phyloP scores from a whole-genome alignment of 768 basidiomycete species.

The Mycena rebaudengoi region DNA sequence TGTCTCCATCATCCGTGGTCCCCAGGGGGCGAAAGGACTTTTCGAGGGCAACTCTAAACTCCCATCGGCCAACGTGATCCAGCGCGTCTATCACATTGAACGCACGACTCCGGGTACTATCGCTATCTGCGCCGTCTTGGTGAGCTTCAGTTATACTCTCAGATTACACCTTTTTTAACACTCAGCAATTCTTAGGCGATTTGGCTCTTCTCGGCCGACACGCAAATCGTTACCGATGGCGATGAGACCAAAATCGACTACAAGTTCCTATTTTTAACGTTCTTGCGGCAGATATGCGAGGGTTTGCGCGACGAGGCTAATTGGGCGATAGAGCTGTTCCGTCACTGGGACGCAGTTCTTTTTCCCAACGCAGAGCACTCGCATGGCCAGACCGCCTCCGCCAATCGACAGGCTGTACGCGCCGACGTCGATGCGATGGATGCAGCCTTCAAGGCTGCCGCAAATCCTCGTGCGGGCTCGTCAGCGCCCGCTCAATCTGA shows the following conservation, averaged over 20 bases:
- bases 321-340: background rate
- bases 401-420: background rate
- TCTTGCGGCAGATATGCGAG: background rate
- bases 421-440: background rate
- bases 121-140: background rate
- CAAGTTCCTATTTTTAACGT: background rate
- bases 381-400: background rate
- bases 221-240: background rate
- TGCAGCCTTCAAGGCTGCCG: background rate
- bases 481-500: background rate
- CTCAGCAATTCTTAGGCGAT: too few species aligned
- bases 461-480: background rate
- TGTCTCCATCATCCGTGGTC: background rate
- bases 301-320: background rate
- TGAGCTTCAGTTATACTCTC: too few species aligned
- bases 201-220: background rate
- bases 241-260: slow-evolving; percentile 2
- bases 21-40: slow-evolving; percentile 1
- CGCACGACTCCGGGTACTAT: slow-evolving; percentile 1
- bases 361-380: background rate
- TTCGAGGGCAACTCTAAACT: slow-evolving; percentile 1
- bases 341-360: background rate
- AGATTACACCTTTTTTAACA: too few species aligned
- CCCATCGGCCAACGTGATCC: background rate
- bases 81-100: slow-evolving; percentile 1